Evolutionary conservation across 139 green algal species (phyloP), one percentile per base, ranked within the genome.

Genomic region (Volvox reticuliferus): DNA sequence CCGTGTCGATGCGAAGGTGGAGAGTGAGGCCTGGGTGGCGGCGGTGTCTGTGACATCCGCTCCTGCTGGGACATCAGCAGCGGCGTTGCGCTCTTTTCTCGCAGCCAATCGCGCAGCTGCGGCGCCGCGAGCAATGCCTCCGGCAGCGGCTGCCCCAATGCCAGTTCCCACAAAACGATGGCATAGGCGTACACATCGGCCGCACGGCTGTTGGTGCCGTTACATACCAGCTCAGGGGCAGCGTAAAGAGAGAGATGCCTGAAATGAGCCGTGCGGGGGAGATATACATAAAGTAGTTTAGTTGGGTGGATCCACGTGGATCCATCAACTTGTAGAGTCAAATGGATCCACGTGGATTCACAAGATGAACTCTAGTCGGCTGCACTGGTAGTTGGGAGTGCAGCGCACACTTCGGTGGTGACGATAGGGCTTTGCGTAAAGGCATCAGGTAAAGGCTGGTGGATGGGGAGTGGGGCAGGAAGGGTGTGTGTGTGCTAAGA

Each of bases 151-250:
- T n/a, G 14, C 6, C 83, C 83, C 19, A 2, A 21, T 2, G 65
- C 61, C 87, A 91, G 77, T 77, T 93, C 73, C 82, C 84, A 93
- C 19, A 88, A 13, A 20, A 91, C 24, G 6, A 91, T 3, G 22
- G 61, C 90, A 2, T 91, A 89, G 21, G 90, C 77, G 63, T 91
- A 93, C 37, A 91, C 84, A 79, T 93, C 90, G n/a, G 14, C 35
- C 20, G 77, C 37, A 1, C 30, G 62, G 63, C 69, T 67, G 33
- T 20, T 16, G 6, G n/a, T 1, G 33, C 85, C 90, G 22, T 63
- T n/a, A 17, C 44, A 37, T 24, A 78, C 71, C 76, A 89, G 30
- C 90, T 93, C 90, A 44, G 90, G 90, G 16, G 90, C 73, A 44
- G 84, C 26, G 90, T 93, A 79, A 0, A 69, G 37, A 0, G 82